Conservation (phyloP, 768 basidiomycete genomes). For the Lanmaoa pseudosensibilis region DNA sequence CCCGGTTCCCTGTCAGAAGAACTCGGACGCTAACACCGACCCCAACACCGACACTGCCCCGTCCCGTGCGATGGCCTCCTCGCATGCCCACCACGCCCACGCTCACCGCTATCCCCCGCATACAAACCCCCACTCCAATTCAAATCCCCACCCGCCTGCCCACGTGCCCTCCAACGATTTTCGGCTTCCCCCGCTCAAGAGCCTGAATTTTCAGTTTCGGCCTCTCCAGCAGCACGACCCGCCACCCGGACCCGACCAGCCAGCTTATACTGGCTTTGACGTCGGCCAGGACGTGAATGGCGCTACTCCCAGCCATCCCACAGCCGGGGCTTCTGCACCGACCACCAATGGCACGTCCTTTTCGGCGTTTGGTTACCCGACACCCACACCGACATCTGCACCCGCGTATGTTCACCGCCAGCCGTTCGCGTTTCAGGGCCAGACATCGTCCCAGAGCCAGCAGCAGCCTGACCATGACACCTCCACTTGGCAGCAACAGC, state of each 20-base stretch:
- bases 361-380: constrained; percentile 22
- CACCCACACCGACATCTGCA: constrained; percentile 23
- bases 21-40: constrained; percentile 1
- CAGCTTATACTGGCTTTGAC: constrained; percentile 14
- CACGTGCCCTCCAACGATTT: constrained; percentile 44
- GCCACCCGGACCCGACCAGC: constrained; percentile 10
- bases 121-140: constrained; percentile 23
- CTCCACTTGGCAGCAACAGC: constrained; percentile 28
- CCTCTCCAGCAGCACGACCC: constrained; percentile 30
- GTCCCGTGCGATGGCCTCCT: constrained; percentile 45
- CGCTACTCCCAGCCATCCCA: neutral
- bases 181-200: constrained; percentile 71
- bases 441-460: constrained; percentile 17
- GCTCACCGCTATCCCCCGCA: constrained; percentile 18
- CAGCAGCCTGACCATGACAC: constrained; percentile 22
- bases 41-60: constrained; percentile 3
- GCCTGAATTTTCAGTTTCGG: constrained; percentile 60
- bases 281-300: constrained; percentile 22
- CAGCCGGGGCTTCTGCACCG: neutral
- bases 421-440: constrained; percentile 20
- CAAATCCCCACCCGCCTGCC: constrained; percentile 34
- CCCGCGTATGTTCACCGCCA: constrained; percentile 24
- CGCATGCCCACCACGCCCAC: constrained; percentile 40
- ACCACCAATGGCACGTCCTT: constrained; percentile 19
- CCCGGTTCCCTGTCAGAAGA: no score